Percentiles rank a stretch among this genome's conserved stretches.
Conservation (phyloP, 345 rosid genomes). For the Raphanus sativus region DNA sequence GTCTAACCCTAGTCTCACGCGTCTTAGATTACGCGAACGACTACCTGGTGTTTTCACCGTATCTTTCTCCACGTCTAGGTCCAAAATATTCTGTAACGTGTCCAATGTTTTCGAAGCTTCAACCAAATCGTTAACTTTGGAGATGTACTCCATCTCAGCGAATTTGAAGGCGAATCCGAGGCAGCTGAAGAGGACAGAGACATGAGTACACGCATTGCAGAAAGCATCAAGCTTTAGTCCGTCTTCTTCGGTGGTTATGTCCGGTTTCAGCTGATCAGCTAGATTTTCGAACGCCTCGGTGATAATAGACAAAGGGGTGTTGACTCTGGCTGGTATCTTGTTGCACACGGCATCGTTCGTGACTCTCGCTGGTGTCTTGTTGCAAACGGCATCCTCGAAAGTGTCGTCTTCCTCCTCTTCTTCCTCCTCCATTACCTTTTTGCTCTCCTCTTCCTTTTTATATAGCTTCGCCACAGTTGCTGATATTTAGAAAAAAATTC, state of each 20-base stretch:
- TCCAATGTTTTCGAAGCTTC: conserved; percentile 62
- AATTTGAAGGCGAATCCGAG: conserved; percentile 93
- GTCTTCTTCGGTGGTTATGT: conserved; percentile 9
- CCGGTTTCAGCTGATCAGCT: conserved; percentile 34
- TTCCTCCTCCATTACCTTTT: conserved; percentile 20
- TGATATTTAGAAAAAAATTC: conserved; percentile 8
- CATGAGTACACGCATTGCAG: conserved; percentile 63
- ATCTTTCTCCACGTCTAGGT: conserved; percentile 61
- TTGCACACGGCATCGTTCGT: background rate
- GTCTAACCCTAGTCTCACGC: conserved; percentile 91
- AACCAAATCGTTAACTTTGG: conserved; percentile 68
- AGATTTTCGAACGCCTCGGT: conserved; percentile 67
- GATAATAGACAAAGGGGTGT: conserved; percentile 49
- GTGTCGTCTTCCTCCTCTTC: conserved; percentile 28
- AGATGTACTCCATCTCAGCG: conserved; percentile 74
- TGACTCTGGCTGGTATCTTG: conserved; percentile 21
- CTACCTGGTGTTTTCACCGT: conserved; percentile 79
- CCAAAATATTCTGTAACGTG: conserved; percentile 59
- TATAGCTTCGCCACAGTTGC: conserved; percentile 41
- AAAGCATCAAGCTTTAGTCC: conserved; percentile 57
- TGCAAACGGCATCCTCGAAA: conserved; percentile 25
- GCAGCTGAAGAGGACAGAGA: conserved; percentile 63
- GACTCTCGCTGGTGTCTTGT: no score
- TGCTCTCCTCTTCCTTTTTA: conserved; percentile 24
- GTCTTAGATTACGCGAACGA: conserved; percentile 73